Conservation (phyloP, 129 eudicot genomes). For the Apium graveolens region DNA sequence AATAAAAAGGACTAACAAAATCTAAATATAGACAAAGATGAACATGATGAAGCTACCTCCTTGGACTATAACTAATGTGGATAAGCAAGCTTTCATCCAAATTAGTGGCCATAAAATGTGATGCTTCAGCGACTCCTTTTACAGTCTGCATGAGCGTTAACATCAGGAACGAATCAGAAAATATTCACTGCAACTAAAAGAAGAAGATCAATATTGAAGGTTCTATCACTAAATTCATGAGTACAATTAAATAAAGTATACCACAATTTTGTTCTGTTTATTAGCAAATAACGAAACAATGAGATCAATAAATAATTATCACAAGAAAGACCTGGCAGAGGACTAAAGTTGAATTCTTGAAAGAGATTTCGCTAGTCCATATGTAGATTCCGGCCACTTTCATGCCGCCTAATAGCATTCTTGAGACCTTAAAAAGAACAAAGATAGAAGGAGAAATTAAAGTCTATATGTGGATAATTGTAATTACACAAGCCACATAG, state of each 20-base stretch:
- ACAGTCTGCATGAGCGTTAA: slow-evolving; percentile 46
- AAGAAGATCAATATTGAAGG: neutral
- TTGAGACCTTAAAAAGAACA: slow-evolving; percentile 78
- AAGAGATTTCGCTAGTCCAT: slow-evolving; percentile 61
- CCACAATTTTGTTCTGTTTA: neutral
- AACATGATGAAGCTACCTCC: slow-evolving; percentile 41
- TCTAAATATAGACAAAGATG: neutral
- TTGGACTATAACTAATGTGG: slow-evolving; percentile 81
- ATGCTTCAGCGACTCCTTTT: slow-evolving; percentile 78
- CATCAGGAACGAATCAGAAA: neutral
- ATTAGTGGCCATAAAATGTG: slow-evolving; percentile 31
- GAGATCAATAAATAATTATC: neutral
- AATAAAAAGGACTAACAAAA: slow-evolving; percentile 7
- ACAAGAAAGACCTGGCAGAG: slow-evolving; percentile 66
- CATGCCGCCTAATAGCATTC: slow-evolving; percentile 89
- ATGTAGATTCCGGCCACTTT: slow-evolving; percentile 86
- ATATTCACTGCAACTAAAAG: neutral
- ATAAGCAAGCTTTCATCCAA: slow-evolving; percentile 67
- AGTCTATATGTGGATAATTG: too few relatives aligned
- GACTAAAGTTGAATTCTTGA: slow-evolving; percentile 68
- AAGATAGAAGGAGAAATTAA: too few relatives aligned
- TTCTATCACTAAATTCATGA: neutral
- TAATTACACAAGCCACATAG: too few relatives aligned
- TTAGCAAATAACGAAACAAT: neutral
- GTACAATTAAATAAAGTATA: neutral